Evolutionary conservation across 2,329 filamentous ascomycete species (phyloP).

Genomic region (Fusarium citri): DNA sequence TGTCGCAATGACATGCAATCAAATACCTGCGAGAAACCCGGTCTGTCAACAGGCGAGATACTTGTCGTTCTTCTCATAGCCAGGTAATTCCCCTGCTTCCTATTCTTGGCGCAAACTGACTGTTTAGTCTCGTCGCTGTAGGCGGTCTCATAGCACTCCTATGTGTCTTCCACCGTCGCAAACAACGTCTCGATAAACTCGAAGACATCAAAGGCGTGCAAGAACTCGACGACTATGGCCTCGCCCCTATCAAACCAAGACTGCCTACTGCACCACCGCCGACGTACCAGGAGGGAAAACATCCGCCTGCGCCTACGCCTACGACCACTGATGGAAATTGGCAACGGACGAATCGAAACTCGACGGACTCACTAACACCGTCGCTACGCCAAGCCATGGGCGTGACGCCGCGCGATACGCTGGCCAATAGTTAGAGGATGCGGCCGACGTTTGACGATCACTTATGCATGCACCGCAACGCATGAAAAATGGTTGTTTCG

Average conservation of each 20-base stretch:
- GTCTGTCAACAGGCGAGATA: conserved; percentile 21
- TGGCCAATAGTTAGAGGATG: conserved; percentile 25
- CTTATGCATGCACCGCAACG: conserved; percentile 16
- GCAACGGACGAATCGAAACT: conserved; percentile 23
- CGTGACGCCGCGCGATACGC: conserved; percentile 33
- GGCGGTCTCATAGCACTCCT: conserved; percentile 33
- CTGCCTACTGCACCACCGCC: conserved; percentile 38
- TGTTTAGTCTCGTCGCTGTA: conserved; percentile 17
- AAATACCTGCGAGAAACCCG: conserved; percentile 43
- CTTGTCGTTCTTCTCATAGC: conserved; percentile 31
- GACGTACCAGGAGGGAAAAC: conserved; percentile 22
- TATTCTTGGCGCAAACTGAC: conserved; percentile 1
- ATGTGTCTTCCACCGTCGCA: conserved; percentile 38
- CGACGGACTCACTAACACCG: conserved; percentile 41
- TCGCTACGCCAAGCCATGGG: conserved; percentile 42
- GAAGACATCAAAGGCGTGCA: conserved; percentile 43
- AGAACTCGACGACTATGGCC: conserved; percentile 47
- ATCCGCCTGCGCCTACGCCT: not conserved
- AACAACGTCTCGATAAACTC: conserved; percentile 27
- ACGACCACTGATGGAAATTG: conserved; percentile 11
- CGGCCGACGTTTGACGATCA: conserved; percentile 17
- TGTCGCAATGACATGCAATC: conserved; percentile 26
- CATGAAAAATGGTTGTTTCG: conserved; percentile 10
- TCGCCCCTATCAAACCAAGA: conserved; percentile 13
- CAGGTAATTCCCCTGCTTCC: conserved; percentile 16